phyloP scores from a whole-genome alignment of 1,139 yeast species.

The Geotrichum histeridarum region DNA sequence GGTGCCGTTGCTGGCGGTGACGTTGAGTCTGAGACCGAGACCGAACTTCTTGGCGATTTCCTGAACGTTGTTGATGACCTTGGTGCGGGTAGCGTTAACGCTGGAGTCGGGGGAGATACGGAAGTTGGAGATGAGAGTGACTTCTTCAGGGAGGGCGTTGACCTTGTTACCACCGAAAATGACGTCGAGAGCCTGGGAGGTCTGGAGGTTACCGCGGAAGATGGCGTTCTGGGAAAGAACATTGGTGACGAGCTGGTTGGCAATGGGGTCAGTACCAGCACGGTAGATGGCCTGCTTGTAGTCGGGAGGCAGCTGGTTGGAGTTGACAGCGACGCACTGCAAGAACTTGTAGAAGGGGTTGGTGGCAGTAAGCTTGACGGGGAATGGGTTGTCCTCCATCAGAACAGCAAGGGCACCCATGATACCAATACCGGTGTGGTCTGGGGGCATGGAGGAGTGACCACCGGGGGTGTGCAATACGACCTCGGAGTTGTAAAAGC shows the following conservation, averaged over 20 bases:
- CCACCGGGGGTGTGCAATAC: conserved; percentile 60
- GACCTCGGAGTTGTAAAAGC: conserved; percentile 49
- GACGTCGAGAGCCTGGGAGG: conserved; percentile 60
- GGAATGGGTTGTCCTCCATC: conserved; percentile 50
- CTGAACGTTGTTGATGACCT: conserved; percentile 39
- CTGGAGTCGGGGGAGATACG: conserved; percentile 50
- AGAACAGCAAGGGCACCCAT: conserved; percentile 48
- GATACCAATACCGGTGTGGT: conserved; percentile 71
- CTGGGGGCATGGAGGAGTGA: conserved; percentile 68
- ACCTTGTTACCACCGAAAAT: conserved; percentile 58
- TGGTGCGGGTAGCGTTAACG: conserved; percentile 40
- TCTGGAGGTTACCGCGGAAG: conserved; percentile 46
- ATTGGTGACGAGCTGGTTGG: conserved; percentile 16
- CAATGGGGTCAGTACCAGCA: conserved; percentile 17
- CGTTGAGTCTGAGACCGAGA: conserved; percentile 43
- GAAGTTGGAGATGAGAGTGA: conserved; percentile 49
- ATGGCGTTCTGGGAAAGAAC: conserved; percentile 12
- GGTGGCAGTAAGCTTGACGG: conserved; percentile 41
- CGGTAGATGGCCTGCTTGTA: conserved; percentile 21
- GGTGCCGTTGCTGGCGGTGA: conserved; percentile 8
- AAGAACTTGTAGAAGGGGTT: conserved; percentile 48
- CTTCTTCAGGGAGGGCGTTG: conserved; percentile 65
- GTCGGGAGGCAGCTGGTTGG: conserved; percentile 26
- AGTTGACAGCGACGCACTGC: conserved; percentile 47
- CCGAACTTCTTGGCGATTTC: conserved; percentile 43